Evolutionary conservation across 1,139 yeast species (phyloP), one percentile per base, ranked within the genome.

Genomic region (Geotrichum bryndzae): DNA sequence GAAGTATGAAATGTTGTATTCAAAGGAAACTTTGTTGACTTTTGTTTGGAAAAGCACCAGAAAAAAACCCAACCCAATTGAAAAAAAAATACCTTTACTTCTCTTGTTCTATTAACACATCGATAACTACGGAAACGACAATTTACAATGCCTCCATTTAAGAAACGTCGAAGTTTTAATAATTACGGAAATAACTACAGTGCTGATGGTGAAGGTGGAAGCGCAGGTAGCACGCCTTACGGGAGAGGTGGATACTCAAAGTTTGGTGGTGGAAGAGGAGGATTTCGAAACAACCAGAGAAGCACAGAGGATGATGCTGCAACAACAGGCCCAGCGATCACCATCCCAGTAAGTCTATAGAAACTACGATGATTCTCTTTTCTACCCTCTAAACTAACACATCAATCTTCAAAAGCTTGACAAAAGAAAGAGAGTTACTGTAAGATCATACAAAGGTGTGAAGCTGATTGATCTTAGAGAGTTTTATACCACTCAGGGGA

Each of bases 391-490:
- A n/a, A 50, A 50, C 35, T 27, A 27, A 51, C 35, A 51, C 22
- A 10, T 15, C 11, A 27, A 2, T 27, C 13, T 27, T 33, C 1
- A 46, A 45, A 56, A 84, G 81, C 75, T 85, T 48, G 95, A 90
- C 59, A 80, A 79, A 69, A 87, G 83, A 74, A 88, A 88, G 70
- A 82, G 84, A 64, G 86, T 88, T 51, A 84, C 90, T 0, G 90
- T 90, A 31, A 80, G 90, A 61, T 82, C 82, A 68, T 90, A 84
- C 78, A 85, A 87, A 60, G 84, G 84, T 60, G 77, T 78, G 64
- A 83, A 81, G 57, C 76, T 90, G 67, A 83, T 91, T 15, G 96
- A 90, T 69, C 88, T 90, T 61, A 81, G 97, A 62, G 96, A 91
- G 72, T 90, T 79, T 75, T 90, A 88, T 74, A 74, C 80, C 62